Base-by-base conservation (phyloP, 495 filamentous ascomycete genomes). In the Podospora comata region DNA sequence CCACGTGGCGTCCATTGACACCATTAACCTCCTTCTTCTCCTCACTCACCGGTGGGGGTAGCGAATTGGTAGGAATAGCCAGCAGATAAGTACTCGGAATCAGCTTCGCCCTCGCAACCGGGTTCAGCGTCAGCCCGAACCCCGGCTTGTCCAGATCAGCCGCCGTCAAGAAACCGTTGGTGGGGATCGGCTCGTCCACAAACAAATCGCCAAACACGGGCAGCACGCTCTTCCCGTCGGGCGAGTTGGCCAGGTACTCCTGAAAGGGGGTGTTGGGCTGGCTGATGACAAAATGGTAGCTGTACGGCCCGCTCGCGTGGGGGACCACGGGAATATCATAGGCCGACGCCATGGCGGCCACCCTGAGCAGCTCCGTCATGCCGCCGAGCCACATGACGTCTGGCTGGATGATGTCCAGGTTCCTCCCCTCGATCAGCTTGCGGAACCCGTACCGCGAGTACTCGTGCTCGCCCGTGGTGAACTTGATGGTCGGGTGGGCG, bases 371-470 rank as follows among this genome's bases (percentile, higher is more conserved):
- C 78, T 97, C 93, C 1, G 93, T 97, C 84, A 97, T 79, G 67
- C 93, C 93, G 62, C 93, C 93, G 13, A 96, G 85, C 93, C 93
- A 97, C 93, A 96, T 97, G 59, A 97, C 92, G 74, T 97, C 93
- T 6, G 93, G 93, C 76, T 96, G 93, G 73, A 97, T 86, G 76
- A 97, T 96, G 74, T 97, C 92, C 65, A 97, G 79, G 76, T 96
- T 94, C 67, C 93, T 91, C 61, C 91, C 91, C 77, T 96, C 92
- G 68, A 97, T 90, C 20, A 97, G 84, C 83, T 96, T 95, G 64
- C 93, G 91, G 88, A 97, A 97, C 11, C 93, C 93, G 76, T 91
- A 97, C 72, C 91, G 84, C 19, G 92, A 94, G 79, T 92, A 96
- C 75, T 97, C 93, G 81, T 97, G 93, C 81, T 97, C 93, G 64